Conservation (phyloP, 495 filamentous ascomycete genomes). For the Penicillium arizonense region DNA sequence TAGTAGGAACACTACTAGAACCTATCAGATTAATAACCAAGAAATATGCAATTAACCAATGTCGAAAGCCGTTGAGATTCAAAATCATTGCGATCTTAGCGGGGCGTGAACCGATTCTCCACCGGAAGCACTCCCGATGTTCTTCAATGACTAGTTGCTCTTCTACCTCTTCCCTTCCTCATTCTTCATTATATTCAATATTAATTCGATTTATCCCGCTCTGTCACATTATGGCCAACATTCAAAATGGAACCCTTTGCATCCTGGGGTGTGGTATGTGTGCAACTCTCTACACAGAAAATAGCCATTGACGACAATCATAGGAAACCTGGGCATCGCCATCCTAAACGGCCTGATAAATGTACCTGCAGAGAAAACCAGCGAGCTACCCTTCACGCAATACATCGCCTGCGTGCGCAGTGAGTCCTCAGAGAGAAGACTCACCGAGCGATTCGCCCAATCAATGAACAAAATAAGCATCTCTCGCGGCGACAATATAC, state of each 20-base stretch:
- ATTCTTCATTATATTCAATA: background rate
- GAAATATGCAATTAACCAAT: too few species aligned
- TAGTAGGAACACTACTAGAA: too few species aligned
- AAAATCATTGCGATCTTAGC: background rate
- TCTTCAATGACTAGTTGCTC: background rate
- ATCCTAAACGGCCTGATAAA: slow-evolving; percentile 33
- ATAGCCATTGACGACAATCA: background rate
- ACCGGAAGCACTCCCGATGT: slow-evolving; percentile 16
- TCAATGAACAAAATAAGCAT: slow-evolving; percentile 16
- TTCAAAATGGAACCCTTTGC: slow-evolving; percentile 26
- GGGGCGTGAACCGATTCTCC: slow-evolving; percentile 5
- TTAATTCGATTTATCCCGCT: background rate
- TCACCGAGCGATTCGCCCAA: slow-evolving; percentile 15
- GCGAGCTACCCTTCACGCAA: slow-evolving; percentile 19
- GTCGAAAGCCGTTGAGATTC: background rate
- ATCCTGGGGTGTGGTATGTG: slow-evolving; percentile 38
- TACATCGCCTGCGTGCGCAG: slow-evolving; percentile 37
- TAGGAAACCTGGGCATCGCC: slow-evolving; percentile 39
- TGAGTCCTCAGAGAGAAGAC: slow-evolving; percentile 16
- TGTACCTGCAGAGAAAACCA: background rate
- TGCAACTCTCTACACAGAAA: background rate
- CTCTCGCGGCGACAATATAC: slow-evolving; percentile 13
- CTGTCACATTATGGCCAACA: slow-evolving; percentile 11
- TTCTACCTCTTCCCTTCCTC: background rate
- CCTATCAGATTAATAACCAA: too few species aligned